Evolutionary conservation across 495 filamentous ascomycete species (phyloP), one percentile per base, ranked within the genome.

Genomic region (Xylaria intraflava): DNA sequence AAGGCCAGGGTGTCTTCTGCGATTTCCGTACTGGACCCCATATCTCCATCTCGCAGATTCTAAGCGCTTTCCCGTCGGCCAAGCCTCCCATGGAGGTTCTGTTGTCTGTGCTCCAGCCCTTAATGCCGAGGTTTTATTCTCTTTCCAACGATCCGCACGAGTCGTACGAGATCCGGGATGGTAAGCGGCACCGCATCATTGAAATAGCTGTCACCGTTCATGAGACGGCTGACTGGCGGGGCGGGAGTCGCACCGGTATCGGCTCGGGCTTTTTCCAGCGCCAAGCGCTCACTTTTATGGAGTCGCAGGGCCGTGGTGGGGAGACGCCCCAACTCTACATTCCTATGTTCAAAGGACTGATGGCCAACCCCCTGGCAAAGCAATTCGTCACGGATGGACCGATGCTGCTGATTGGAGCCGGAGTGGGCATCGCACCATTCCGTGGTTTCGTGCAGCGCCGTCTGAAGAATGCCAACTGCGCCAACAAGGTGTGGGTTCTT

Each of bases 401-500:
- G 9, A 98, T 98, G 93, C 81, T 98, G 26, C 78, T 98, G 22
- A 94, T 98, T 68, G 93, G 93, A 36, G 94, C 93, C 6, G 93
- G 93, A 35, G 93, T 98, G 19, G 93, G 93, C 52, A 89, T 98
- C 68, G 93, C 93, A 17, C 93, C 93, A 1, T 98, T 98, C 79
- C 83, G 93, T 30, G 93, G 93, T 23, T 98, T 98, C 66, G 94
- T 98, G 23, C 89, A 96, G 71, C 88, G 92, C 50, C 85, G 93
- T 11, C 79, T 98, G 48, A 87, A 89, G 76, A 95, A 89, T 46
- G 93, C 94, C 53, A 98, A 94, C 71, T 96, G 93, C 67, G 91
- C 90, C 43, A 98, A 97, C 74, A 98, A 98, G 72, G 93, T 97
- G 60, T 98, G 93, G 93, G 92, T 98, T 44, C 81, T 98, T 38